Evolutionary conservation across 352 stramenopile species (phyloP).

Genomic region (Blastocystis sp.): DNA sequence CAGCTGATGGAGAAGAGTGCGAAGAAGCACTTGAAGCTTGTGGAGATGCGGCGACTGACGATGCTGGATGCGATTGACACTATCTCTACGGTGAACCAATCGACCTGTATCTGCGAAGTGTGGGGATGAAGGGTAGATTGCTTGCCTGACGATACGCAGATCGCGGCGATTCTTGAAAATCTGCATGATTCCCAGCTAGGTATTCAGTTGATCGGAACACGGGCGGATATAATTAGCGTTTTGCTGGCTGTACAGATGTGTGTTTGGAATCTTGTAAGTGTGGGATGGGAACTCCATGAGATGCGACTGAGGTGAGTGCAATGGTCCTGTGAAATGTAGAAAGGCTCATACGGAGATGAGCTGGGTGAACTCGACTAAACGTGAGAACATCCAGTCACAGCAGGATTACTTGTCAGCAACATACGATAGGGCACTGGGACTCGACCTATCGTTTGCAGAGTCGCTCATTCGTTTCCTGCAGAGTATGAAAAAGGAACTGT

Average conservation of each 20-base stretch:
- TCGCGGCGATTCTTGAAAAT: not conserved
- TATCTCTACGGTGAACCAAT: not conserved
- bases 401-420: conserved; percentile 22
- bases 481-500: not conserved
- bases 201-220: not conserved
- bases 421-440: not conserved
- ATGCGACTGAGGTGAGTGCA: not conserved
- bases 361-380: conserved; percentile 39
- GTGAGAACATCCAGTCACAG: not conserved
- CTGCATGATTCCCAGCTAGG: not conserved
- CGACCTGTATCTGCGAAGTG: not conserved
- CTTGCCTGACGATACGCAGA: conserved; percentile 6
- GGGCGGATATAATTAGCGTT: not conserved
- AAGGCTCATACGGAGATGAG: conserved; percentile 50
- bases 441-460: not conserved
- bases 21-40: not conserved
- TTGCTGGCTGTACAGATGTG: conserved; percentile 33
- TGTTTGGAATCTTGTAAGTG: not conserved
- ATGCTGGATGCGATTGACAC: not conserved
- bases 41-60: not conserved
- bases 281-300: conserved; percentile 17
- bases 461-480: not conserved
- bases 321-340: not conserved
- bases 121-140: not conserved
- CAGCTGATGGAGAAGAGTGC: not conserved